These are phyloP conservation scores for Fonsecaea monophora DNA, from an alignment of 2,329 filamentous ascomycete species.

Conservation along the genomic window DNA sequence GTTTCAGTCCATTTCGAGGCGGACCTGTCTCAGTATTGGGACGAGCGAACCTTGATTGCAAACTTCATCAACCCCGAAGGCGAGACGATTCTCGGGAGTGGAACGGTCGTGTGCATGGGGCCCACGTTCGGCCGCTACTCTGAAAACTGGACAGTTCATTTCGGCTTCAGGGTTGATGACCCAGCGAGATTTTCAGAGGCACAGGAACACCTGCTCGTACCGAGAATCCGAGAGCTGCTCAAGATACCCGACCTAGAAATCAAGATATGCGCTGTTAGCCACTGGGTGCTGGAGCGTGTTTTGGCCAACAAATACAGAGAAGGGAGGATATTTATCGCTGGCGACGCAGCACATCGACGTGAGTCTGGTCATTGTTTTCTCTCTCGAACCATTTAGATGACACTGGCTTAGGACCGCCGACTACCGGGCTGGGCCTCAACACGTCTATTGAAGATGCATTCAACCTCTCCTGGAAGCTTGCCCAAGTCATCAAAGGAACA, in stretches of 20 bases:
- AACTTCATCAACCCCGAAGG: slow-evolving; percentile 36
- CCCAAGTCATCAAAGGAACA: slow-evolving; percentile 29
- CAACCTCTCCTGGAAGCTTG: slow-evolving; percentile 46
- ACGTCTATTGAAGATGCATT: slow-evolving; percentile 44
- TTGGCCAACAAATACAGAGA: slow-evolving; percentile 16
- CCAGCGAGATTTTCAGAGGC: slow-evolving; percentile 33
- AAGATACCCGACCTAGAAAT: slow-evolving; percentile 24
- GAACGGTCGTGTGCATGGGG: slow-evolving; percentile 36
- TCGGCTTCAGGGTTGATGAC: slow-evolving; percentile 39
- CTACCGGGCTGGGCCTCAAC: slow-evolving; percentile 16
- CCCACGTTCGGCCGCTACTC: slow-evolving; percentile 39
- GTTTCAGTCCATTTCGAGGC: slow-evolving; percentile 40
- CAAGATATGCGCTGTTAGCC: neutral
- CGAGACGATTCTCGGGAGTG: slow-evolving; percentile 28
- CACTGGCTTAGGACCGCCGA: slow-evolving; percentile 31
- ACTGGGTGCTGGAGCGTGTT: slow-evolving; percentile 18
- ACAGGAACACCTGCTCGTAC: slow-evolving; percentile 36
- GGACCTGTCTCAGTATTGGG: slow-evolving; percentile 40
- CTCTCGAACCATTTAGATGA: slow-evolving; percentile 44
- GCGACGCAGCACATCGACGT: slow-evolving; percentile 44
- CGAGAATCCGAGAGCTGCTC: slow-evolving; percentile 35
- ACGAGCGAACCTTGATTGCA: slow-evolving; percentile 31
- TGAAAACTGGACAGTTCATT: slow-evolving; percentile 47
- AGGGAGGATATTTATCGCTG: slow-evolving; percentile 46
- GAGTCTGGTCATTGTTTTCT: slow-evolving; percentile 37